Percentiles rank a stretch among this genome's conserved stretches.
phyloP scores from a whole-genome alignment of 805 yeast genomes.

The Candida tallmaniae region DNA sequence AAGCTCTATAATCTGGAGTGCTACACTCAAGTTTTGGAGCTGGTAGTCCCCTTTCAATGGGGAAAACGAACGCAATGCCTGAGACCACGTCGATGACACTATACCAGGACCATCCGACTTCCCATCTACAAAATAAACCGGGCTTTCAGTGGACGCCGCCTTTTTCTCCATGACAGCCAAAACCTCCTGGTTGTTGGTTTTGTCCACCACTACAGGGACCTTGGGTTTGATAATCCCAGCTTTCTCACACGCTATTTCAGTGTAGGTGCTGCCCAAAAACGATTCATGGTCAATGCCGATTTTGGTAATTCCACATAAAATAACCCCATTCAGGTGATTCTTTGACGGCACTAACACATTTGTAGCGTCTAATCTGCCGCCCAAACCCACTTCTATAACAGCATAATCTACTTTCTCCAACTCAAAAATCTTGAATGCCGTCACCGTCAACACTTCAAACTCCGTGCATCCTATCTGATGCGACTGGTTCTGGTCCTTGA shows the following conservation, averaged over 20 bases:
- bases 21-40: conserved; percentile 60
- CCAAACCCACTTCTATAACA: conserved; percentile 90
- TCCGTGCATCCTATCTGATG: conserved; percentile 68
- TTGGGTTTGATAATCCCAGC: conserved; percentile 75
- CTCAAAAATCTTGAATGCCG: conserved; percentile 75
- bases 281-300: conserved; percentile 83
- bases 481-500: conserved; percentile 36
- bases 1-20: conserved; percentile 51
- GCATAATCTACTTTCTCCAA: conserved; percentile 62
- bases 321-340: conserved; percentile 29
- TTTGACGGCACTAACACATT: conserved; percentile 49
- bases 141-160: conserved; percentile 30
- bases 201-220: conserved; percentile 69
- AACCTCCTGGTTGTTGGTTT: conserved; percentile 52
- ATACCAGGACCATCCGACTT: neutral
- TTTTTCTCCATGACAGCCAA: conserved; percentile 39
- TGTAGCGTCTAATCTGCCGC: conserved; percentile 88
- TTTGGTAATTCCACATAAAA: conserved; percentile 74
- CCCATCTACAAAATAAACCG: conserved; percentile 21
- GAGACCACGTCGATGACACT: neutral
- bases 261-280: conserved; percentile 63
- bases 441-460: conserved; percentile 81
- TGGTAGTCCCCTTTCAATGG: conserved; percentile 77
- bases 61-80: conserved; percentile 20
- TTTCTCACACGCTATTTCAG: conserved; percentile 69